phyloP scores from a whole-genome alignment of 768 basidiomycete species.

The Rhodotorula paludigena region DNA sequence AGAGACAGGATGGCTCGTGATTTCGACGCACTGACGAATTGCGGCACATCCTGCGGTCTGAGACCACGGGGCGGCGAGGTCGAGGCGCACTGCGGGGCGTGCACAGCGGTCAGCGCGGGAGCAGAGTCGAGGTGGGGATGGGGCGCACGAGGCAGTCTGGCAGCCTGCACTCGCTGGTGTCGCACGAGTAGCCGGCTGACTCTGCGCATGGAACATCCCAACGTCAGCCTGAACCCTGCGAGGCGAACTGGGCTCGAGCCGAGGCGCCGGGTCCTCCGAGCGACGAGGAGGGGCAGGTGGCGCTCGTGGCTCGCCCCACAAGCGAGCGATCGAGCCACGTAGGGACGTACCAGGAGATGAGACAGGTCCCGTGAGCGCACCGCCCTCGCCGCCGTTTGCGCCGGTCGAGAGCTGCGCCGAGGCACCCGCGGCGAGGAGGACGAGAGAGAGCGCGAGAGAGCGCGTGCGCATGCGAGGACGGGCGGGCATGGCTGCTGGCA shows the following conservation, averaged over 20 bases:
- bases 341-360: neutral
- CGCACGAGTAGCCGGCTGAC: constrained; percentile 63
- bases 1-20: constrained; percentile 56
- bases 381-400: neutral
- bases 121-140: neutral
- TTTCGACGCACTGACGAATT: constrained; percentile 35
- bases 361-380: neutral
- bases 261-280: neutral
- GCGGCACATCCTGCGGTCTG: constrained; percentile 54
- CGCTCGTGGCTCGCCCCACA: too few relatives aligned
- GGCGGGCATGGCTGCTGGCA: too few relatives aligned
- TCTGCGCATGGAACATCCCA: too few relatives aligned
- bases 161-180: constrained; percentile 60
- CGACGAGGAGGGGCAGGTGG: neutral
- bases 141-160: constrained; percentile 57
- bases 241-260: neutral
- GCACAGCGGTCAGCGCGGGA: neutral
- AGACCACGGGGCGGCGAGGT: constrained; percentile 68
- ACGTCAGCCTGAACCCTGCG: too few relatives aligned
- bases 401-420: neutral
- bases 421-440: neutral
- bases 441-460: too few relatives aligned
- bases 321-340: neutral
- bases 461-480: too few relatives aligned
- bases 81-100: constrained; percentile 57